Evolutionary conservation across 1,139 yeast species (phyloP).

Genomic region (Tardiomyces blankii): DNA sequence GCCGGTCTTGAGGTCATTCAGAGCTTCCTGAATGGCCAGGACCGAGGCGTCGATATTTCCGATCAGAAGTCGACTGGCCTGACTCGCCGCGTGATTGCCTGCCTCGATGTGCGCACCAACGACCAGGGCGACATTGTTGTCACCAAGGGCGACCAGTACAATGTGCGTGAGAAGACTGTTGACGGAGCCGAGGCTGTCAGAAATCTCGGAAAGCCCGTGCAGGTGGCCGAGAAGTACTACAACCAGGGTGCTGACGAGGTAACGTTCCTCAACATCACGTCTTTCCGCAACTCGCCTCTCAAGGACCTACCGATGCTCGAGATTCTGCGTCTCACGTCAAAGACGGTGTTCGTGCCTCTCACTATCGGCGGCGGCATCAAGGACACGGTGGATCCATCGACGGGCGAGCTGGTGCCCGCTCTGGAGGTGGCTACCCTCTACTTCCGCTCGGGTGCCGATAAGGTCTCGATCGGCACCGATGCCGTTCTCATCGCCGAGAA

Average conservation of each 20-base stretch:
- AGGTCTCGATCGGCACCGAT: slow-evolving; percentile 95
- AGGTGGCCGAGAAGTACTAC: slow-evolving; percentile 80
- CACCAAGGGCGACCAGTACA: slow-evolving; percentile 96
- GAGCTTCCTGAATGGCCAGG: slow-evolving; percentile 50
- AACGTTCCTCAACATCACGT: slow-evolving; percentile 86
- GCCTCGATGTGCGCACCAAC: slow-evolving; percentile 91
- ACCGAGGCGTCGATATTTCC: slow-evolving; percentile 23
- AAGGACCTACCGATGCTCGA: slow-evolving; percentile 91
- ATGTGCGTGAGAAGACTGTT: slow-evolving; percentile 65
- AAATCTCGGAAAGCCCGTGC: slow-evolving; percentile 92
- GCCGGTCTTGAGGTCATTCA: slow-evolving; percentile 75
- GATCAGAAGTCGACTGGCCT: slow-evolving; percentile 38
- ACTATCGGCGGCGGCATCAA: slow-evolving; percentile 98
- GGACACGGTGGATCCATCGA: slow-evolving; percentile 72
- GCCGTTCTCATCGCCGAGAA: slow-evolving; percentile 86
- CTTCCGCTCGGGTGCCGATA: slow-evolving; percentile 94
- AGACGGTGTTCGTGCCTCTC: slow-evolving; percentile 86
- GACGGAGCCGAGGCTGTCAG: slow-evolving; percentile 47
- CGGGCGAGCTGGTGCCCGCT: slow-evolving; percentile 65
- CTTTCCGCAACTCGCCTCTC: slow-evolving; percentile 87
- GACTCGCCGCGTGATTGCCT: slow-evolving; percentile 85
- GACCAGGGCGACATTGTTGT: slow-evolving; percentile 93
- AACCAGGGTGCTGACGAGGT: slow-evolving; percentile 95
- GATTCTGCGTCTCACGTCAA: slow-evolving; percentile 72
- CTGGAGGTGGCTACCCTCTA: slow-evolving; percentile 82